phyloP scores from a whole-genome alignment of 2,329 filamentous ascomycete species.

The Alternaria viburni region DNA sequence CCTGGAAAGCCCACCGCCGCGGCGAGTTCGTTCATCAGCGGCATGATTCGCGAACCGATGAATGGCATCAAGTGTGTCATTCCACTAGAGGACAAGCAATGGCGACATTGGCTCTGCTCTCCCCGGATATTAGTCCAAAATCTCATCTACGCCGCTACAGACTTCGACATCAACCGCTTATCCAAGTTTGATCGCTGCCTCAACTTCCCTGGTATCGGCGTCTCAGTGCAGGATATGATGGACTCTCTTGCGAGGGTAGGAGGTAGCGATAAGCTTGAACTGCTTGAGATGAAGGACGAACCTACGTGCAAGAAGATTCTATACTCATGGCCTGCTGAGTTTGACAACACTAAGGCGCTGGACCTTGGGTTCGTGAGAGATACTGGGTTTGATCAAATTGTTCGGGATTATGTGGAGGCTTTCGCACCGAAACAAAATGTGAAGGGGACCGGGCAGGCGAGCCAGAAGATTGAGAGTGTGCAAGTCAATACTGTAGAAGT shows the following conservation, averaged over 20 bases:
- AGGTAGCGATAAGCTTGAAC: slow-evolving; percentile 55
- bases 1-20: slow-evolving; percentile 63
- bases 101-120: slow-evolving; percentile 62
- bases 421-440: background rate
- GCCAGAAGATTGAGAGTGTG: background rate
- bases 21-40: slow-evolving; percentile 64
- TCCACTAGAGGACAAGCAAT: slow-evolving; percentile 53
- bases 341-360: slow-evolving; percentile 60
- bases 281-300: slow-evolving; percentile 57
- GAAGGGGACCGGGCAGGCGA: background rate
- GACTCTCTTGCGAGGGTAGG: slow-evolving; percentile 59
- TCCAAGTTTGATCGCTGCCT: slow-evolving; percentile 53
- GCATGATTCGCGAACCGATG: slow-evolving; percentile 67
- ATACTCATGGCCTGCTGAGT: slow-evolving; percentile 59
- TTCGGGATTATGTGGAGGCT: slow-evolving; percentile 44
- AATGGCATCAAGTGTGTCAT: slow-evolving; percentile 57
- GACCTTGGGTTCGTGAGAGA: slow-evolving; percentile 57
- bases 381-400: slow-evolving; percentile 48
- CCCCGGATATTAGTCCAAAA: slow-evolving; percentile 60
- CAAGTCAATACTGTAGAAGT: background rate
- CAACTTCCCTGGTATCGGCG: slow-evolving; percentile 43
- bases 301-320: slow-evolving; percentile 56
- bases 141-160: slow-evolving; percentile 52
- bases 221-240: slow-evolving; percentile 61
- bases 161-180: slow-evolving; percentile 54